Base-by-base conservation (phyloP, 768 basidiomycete genomes). In the Kwoniella botswanensis region DNA sequence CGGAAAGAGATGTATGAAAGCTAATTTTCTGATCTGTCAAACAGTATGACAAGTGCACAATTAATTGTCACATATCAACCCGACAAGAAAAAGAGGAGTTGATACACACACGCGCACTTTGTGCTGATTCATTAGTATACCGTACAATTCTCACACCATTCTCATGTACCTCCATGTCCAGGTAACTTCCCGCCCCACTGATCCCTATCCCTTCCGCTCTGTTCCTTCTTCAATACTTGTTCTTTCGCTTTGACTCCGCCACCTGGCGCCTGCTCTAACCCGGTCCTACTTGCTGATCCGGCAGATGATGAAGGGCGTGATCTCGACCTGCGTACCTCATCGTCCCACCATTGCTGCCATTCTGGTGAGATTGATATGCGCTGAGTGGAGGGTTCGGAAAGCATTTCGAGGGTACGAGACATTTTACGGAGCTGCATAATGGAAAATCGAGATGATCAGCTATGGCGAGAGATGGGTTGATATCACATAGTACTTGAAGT, bases 271-370 rank as follows among this genome's bases (percentile, higher is more conserved):
- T 54, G 65, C 11, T 66, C 43, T 26, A 44, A 57, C 17, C 35
- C 18, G 4, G 35, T 55, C 12, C 35, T 41, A 54, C 54, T 52
- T 64, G 53, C 50, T 21, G 63, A 15, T 46, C 3, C 11, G 12
- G 13, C 17, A 9, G 15, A 24, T 10, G 24, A 9, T 35, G 57
- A 22, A 44, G 18, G 24, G 18, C 59, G 59, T 18, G 71, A 17
- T 44, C 46, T 46, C 22, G 56, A 52, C 12, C 46, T 53, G n/a
- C 42, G 15, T 1, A 76, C 65, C 62, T 77, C 67, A 12, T 54
- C 62, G 18, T 57, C 60, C 82, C 82, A 83, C 82, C 82, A 83
- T 3, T 71, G 63, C 42, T 69, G 54, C 82, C 81, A 81, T 18
- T 79, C 79, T 11, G 67, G 56, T 26, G 74, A 74, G 15, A 79